phyloP scores from a whole-genome alignment of 257 asterid genomes.

The Rhazya stricta region DNA sequence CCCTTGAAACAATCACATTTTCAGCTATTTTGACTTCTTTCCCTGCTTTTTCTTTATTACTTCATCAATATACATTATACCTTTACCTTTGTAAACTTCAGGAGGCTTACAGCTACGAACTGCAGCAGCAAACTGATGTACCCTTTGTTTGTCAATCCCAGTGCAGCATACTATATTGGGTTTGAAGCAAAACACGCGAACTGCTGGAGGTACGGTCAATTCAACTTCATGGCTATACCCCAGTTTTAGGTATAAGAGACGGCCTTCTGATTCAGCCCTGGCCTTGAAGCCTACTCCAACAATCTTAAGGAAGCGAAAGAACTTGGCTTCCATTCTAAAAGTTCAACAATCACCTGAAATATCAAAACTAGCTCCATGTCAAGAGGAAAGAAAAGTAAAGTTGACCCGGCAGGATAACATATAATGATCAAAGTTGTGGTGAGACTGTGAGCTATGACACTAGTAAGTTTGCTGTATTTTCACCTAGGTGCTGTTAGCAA shows the following conservation, averaged over 20 bases:
- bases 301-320: slow-evolving; percentile 36
- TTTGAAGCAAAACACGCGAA: slow-evolving; percentile 61
- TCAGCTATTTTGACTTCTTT: slow-evolving; percentile 50
- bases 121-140: slow-evolving; percentile 62
- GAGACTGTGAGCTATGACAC: not conserved
- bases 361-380: not conserved
- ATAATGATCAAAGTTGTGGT: not conserved
- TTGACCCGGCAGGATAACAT: not conserved
- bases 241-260: slow-evolving; percentile 55
- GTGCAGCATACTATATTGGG: slow-evolving; percentile 57
- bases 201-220: slow-evolving; percentile 56
- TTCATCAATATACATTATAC: slow-evolving; percentile 67
- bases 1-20: slow-evolving; percentile 10
- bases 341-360: not conserved
- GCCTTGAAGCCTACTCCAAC: slow-evolving; percentile 87
- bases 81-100: slow-evolving; percentile 65
- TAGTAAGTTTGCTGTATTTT: not conserved
- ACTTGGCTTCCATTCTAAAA: slow-evolving; percentile 13
- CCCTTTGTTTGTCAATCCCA: slow-evolving; percentile 65
- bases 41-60: slow-evolving; percentile 69
- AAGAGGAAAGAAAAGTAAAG: not conserved
- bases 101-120: slow-evolving; percentile 67
- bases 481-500: not conserved
- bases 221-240: slow-evolving; percentile 79
- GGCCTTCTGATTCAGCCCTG: slow-evolving; percentile 76